Evolutionary conservation across 345 rosid genomes (phyloP), one percentile per base, ranked within the genome.

Genomic region (Mallotus nudiflorus): DNA sequence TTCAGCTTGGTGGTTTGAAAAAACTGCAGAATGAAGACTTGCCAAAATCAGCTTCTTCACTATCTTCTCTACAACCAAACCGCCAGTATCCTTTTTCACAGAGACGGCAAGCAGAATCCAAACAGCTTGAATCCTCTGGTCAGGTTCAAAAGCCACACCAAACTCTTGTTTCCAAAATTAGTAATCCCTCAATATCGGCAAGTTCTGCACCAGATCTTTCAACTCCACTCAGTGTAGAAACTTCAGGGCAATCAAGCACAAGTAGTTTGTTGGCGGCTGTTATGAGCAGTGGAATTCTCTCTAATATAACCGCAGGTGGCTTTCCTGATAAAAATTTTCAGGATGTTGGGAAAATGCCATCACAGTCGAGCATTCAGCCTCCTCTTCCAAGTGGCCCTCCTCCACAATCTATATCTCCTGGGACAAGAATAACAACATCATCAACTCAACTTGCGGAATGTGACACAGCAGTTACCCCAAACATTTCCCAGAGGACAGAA

Each of bases 191-290:
- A 52, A 33, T 66, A 60, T 53, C 53, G 51, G 87, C 35, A 61
- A 78, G 77, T 67, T 70, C 78, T 75, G 72, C 75, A 24, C 42
- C 83, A 63, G 89, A 78, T 54, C 70, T 53, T 48, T 66, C 82
- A 54, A 48, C 54, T 75, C 75, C 75, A 42, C 76, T 67, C 72
- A 77, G 73, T 58, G 75, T 76, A 31, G 86, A 83, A 77, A 67
- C 78, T 59, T 66, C 83, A 55, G 80, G 82, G 49, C 82, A 74
- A 78, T 75, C 84, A 4, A 89, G 80, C 77, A 84, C 88, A 25
- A 85, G 90, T 75, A 83, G 85, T 77, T 84, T 89, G 77, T 77
- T 90, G 79, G 88, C 88, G 64, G 88, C 97, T 55, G 90, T 88
- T 76, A 78, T 86, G 76, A 90, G 87, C 74, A 88, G 85, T 82